Conservation (phyloP, 495 filamentous ascomycete genomes). For the Penicillium egyptiacum region DNA sequence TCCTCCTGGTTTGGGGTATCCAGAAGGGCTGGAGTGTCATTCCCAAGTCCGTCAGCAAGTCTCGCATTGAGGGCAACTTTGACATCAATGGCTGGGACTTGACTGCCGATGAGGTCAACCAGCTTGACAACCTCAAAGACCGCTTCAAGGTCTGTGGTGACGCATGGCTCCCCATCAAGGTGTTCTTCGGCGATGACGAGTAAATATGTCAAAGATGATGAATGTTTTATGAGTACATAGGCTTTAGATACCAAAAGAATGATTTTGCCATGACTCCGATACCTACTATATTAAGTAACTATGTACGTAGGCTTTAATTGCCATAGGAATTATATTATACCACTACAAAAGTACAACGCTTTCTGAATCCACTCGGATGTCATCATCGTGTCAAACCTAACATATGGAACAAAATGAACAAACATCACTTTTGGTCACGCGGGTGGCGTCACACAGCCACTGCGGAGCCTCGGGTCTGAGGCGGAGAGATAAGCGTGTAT, state of each 20-base stretch:
- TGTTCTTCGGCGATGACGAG: conserved; percentile 88
- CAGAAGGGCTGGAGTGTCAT: conserved; percentile 73
- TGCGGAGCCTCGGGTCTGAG: conserved; percentile 12
- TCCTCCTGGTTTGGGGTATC: conserved; percentile 67
- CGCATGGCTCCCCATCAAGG: conserved; percentile 69
- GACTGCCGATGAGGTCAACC: conserved; percentile 61
- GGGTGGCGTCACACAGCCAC: conserved; percentile 38
- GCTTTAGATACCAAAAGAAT: conserved; percentile 25
- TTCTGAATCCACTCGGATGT: not conserved
- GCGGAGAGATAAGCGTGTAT: conserved; percentile 23
- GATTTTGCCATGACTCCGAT: not conserved
- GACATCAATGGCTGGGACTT: conserved; percentile 66
- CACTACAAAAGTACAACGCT: too few species aligned
- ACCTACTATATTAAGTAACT: not conserved
- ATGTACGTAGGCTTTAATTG: not conserved
- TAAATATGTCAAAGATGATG: conserved; percentile 35
- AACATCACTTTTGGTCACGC: conserved; percentile 25
- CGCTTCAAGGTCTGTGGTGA: conserved; percentile 76
- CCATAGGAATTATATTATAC: too few species aligned
- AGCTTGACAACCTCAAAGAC: conserved; percentile 62
- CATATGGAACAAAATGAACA: conserved; percentile 6
- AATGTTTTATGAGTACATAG: conserved; percentile 17
- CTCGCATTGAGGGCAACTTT: conserved; percentile 63
- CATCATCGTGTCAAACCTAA: not conserved
- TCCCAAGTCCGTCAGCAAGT: conserved; percentile 65